These are phyloP conservation scores for Tetrahymena thermophila DNA, from an alignment of 73 alveolate species.

Conservation along the genomic window DNA sequence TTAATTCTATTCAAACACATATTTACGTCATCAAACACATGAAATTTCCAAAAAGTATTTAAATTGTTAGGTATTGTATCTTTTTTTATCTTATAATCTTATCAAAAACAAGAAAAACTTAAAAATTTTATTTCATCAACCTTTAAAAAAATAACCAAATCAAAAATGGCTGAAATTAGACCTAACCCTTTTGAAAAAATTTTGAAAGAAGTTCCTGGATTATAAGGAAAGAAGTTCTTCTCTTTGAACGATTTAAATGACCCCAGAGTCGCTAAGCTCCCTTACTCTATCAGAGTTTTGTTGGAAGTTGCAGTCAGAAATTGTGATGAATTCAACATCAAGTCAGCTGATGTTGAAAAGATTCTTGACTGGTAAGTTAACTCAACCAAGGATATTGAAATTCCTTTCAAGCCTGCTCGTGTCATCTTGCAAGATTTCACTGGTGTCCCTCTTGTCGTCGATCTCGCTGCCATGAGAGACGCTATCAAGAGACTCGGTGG, in stretches of 20 bases:
- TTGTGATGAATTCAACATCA: constrained; percentile 79
- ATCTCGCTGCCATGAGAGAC: constrained; percentile 88
- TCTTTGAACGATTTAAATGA: constrained; percentile 51
- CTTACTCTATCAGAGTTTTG: constrained; percentile 75
- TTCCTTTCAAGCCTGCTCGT: constrained; percentile 91
- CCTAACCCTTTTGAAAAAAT: background rate
- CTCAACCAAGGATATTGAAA: constrained; percentile 65
- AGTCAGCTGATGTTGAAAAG: constrained; percentile 65
- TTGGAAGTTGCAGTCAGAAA: constrained; percentile 83
- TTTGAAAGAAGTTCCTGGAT: constrained; percentile 18
- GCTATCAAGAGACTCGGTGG: constrained; percentile 74
- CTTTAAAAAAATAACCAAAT: background rate
- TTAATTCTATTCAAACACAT: background rate
- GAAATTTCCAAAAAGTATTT: background rate
- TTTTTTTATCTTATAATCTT: background rate
- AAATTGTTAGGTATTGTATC: background rate
- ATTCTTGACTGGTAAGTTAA: constrained; percentile 73
- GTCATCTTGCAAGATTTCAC: constrained; percentile 85
- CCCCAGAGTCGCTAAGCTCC: constrained; percentile 59
- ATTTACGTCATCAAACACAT: background rate
- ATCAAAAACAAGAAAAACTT: background rate
- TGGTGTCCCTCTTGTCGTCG: constrained; percentile 90
- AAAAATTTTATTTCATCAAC: background rate
- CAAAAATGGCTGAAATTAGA: background rate
- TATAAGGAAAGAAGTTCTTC: constrained; percentile 28